Conservation (phyloP, 2,329 filamentous ascomycete species). For the Plenodomus biglobosus region DNA sequence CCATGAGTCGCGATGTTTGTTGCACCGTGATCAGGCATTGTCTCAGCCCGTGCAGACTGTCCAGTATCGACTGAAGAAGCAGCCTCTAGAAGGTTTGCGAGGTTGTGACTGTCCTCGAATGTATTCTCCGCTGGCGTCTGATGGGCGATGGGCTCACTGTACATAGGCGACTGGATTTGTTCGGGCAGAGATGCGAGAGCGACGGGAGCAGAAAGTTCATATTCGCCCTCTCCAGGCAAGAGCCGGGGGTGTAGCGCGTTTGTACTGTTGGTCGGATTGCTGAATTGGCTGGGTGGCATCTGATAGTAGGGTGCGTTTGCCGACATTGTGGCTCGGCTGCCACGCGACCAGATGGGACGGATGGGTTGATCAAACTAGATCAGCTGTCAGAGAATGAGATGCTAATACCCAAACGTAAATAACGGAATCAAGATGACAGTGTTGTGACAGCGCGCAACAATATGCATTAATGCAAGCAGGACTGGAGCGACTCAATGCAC, state of each 20-base stretch:
- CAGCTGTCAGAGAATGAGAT: constrained; percentile 8
- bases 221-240: constrained; percentile 22
- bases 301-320: constrained; percentile 44
- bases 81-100: constrained; percentile 42
- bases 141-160: constrained; percentile 14
- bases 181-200: constrained; percentile 14
- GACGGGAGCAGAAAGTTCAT: constrained; percentile 20
- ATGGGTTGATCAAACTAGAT: constrained; percentile 8
- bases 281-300: constrained; percentile 33
- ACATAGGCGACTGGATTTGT: constrained; percentile 17
- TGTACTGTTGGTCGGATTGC: constrained; percentile 22
- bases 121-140: constrained; percentile 18
- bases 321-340: constrained; percentile 27
- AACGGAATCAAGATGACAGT: constrained; percentile 9
- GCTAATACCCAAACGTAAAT: constrained; percentile 26
- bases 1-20: constrained; percentile 6
- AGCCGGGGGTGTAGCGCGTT: constrained; percentile 22
- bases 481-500: constrained; percentile 17
- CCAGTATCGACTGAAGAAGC: constrained; percentile 34
- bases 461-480: background rate
- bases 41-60: constrained; percentile 22
- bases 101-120: constrained; percentile 34
- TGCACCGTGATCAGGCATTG: constrained; percentile 5
- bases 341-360: constrained; percentile 12
- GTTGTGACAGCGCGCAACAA: constrained; percentile 2